Base-by-base conservation (phyloP, 305 asterid species). In the Solanum hybrid region DNA sequence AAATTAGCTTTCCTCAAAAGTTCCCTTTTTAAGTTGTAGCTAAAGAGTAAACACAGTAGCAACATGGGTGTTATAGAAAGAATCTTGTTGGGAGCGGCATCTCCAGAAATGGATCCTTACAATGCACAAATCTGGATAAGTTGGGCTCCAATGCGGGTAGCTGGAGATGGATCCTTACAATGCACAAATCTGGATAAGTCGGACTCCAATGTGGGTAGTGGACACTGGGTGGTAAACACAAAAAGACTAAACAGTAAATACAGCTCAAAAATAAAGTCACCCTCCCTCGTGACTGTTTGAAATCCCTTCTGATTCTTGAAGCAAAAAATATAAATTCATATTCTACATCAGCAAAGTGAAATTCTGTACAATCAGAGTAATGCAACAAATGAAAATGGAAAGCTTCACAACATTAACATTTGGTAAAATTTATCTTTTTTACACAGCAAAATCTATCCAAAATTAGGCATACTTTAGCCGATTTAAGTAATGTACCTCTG, bases 341-440 rank as follows among this genome's bases (percentile, higher is more conserved):
- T 66, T 26, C 69, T 24, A 40, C 71, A 81, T 40, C 37, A 81
- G 69, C 26, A 3, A 26, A 81, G 86, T 40, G 7, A 81, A 40
- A 81, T 81, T 81, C 86, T 82, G 42, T 84, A 84, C 87, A 84
- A 84, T 3, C 87, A 51, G 72, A 51, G 42, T 84, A 51, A 38
- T 17, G 72, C 75, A 84, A 82, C 64, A 46, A 46, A 82, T 82
- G 87, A 46, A 82, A 10, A 9, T 5, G 38, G 9, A 20, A 82
- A 51, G 22, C 22, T 51, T 29, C 26, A 35, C 6, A 29, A 2
- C 38, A 51, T 22, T 5, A 84, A 46, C 29, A 29, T 4, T 42
- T 14, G 5, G 71, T 8, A 4, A 40, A 81, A 27, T 81, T 80
- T 9, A 9, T n/a, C 56, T 6, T n/a, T 26, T 35, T 84, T 84